Conservation (phyloP, 495 filamentous ascomycete genomes). For the Aspergillus asperescens region DNA sequence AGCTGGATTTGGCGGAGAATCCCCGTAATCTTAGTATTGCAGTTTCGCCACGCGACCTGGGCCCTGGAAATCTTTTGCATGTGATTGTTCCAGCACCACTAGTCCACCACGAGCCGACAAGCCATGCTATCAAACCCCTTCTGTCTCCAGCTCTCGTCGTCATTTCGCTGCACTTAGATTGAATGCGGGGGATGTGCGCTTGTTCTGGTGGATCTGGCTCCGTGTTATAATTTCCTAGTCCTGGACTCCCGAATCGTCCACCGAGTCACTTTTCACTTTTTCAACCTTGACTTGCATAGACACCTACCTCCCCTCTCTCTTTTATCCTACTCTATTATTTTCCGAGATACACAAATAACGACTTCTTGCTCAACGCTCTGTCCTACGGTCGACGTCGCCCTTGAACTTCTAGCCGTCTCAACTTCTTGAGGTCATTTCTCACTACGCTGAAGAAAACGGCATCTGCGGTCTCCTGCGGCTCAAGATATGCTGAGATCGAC, state of each 20-base stretch:
- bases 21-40: conserved; percentile 28
- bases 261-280: neutral
- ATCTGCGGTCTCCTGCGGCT: neutral
- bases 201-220: conserved; percentile 5
- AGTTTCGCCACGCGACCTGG: conserved; percentile 39
- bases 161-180: conserved; percentile 6
- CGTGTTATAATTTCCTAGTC: conserved; percentile 6
- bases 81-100: conserved; percentile 33
- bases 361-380: neutral
- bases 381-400: conserved; percentile 15
- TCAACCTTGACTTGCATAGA: too few relatives aligned
- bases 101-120: conserved; percentile 12
- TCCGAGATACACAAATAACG: neutral
- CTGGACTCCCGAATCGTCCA: neutral
- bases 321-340: neutral
- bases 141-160: conserved; percentile 25
- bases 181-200: conserved; percentile 18
- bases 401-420: conserved; percentile 4
- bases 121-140: conserved; percentile 9
- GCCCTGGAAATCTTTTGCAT: conserved; percentile 31
- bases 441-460: neutral
- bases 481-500: conserved; percentile 33
- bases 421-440: neutral
- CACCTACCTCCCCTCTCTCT: too few relatives aligned
- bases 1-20: neutral